These are phyloP conservation scores for Cyphellophora europaea DNA, from an alignment of 2,329 filamentous ascomycete genomes.

Conservation along the genomic window DNA sequence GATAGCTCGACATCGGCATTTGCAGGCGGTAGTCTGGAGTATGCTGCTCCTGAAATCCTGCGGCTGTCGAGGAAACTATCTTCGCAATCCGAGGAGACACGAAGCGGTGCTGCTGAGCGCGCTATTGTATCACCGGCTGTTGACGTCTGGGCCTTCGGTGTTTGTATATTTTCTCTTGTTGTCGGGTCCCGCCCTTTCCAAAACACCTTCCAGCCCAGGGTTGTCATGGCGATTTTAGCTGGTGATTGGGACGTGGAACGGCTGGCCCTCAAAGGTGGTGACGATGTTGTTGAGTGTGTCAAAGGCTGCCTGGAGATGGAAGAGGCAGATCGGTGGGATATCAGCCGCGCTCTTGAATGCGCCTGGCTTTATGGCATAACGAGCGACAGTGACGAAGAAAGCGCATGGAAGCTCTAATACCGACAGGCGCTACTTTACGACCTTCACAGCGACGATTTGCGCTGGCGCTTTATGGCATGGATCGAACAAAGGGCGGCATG, in stretches of 20 bases:
- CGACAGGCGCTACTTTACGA: background rate
- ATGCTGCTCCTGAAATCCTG: constrained; percentile 40
- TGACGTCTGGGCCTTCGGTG: constrained; percentile 60
- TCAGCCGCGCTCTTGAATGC: constrained; percentile 46
- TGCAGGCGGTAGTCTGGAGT: constrained; percentile 51
- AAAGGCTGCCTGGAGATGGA: constrained; percentile 52
- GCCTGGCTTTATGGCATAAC: constrained; percentile 41
- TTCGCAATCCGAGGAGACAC: background rate
- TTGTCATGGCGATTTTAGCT: constrained; percentile 49
- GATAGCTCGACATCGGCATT: constrained; percentile 43
- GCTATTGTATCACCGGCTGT: constrained; percentile 41
- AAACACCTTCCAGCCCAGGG: constrained; percentile 48
- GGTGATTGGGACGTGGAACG: constrained; percentile 46
- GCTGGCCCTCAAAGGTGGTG: constrained; percentile 14
- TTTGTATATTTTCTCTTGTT: constrained; percentile 52
- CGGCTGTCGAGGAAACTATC: constrained; percentile 18
- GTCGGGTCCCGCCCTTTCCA: constrained; percentile 55
- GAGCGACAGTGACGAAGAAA: constrained; percentile 6
- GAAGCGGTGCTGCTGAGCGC: constrained; percentile 3
- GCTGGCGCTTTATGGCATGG: too few species aligned
- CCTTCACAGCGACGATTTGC: background rate
- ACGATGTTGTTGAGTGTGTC: constrained; percentile 46
- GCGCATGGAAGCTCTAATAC: constrained; percentile 1
- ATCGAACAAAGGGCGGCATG: too few species aligned
- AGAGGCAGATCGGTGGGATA: constrained; percentile 44